Evolutionary conservation across 2,329 filamentous ascomycete species (phyloP), one percentile per base, ranked within the genome.

Genomic region (Paecilomyces fulvus): DNA sequence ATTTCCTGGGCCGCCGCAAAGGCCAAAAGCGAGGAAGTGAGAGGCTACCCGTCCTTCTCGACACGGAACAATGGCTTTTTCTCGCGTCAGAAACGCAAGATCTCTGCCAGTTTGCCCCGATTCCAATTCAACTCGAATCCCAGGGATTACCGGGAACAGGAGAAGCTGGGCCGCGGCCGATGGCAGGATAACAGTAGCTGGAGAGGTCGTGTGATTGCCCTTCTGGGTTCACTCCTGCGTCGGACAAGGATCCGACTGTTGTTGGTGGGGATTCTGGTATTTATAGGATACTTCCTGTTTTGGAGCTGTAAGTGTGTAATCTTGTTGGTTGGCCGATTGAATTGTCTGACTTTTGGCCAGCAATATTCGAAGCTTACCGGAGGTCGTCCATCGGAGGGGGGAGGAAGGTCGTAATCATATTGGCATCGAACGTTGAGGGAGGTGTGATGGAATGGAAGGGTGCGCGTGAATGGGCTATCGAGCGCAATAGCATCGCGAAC

Each of bases 391-490:
- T 95, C 3, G 92, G 92, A 53, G 89, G 89, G 52, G 94, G 94
- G 20, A 86, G 87, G 68, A 97, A 96, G 67, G 92, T 88, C 68
- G 94, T 99, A 61, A 88, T 99, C 55, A 91, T 99, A 60, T 79
- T 97, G 20, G 92, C 89, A 23, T 92, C 94, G 55, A 99, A 99
- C 68, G 83, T 95, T 61, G 94, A 94, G 52, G 94, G 94, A 58
- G 94, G 94, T 65, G 94, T 99, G 7, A 97, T 97, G 91, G 92
- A 96, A 69, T 96, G 91, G 92, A 99, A 99, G 73, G 92, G 92
- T 0, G 89, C 92, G 20, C 84, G 92, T 59, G 94, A 99, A 76
- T 99, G 94, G 94, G 94, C 94, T 0, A 95, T 97, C 66, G 94
- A 99, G 76, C 83, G 94, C 71, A 92, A 97, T 77, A 97, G 92